Base-by-base conservation (phyloP, 2,329 filamentous ascomycete species). In the Pestalotiopsis sp. region DNA sequence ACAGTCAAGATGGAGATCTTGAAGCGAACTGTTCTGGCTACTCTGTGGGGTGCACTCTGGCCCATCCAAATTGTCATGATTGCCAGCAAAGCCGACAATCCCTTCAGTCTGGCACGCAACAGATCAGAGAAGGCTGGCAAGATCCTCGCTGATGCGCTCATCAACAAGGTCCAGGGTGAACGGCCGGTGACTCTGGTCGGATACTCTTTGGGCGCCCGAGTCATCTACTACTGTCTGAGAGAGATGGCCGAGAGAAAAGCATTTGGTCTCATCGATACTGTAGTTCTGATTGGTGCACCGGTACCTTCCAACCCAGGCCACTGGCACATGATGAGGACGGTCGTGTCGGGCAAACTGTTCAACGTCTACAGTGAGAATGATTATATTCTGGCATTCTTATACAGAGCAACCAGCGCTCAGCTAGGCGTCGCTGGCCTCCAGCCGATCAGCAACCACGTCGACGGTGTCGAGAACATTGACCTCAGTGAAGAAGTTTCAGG, bases 301-400 rank as follows among this genome's bases (percentile, higher is more conserved):
- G 89, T 92, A 0, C 93, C 95, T 0, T 93, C 91, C 0, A 88
- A 91, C 59, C 80, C 87, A 0, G 85, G 85, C 1, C 89, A 94
- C 73, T 98, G 68, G 68, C 68, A 70, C 14, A 68, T 66, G 66
- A 70, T 70, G 68, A 25, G 66, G 59, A 68, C 68, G 3, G 68
- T 70, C 9, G 68, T 70, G 13, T 89, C 91, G 1, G 94, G 95
- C 2, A 88, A 92, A 68, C 86, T 97, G 7, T 92, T 97, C 74
- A 98, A 98, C 74, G 93, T 95, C 9, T 97, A 92, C 80, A 95
- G 93, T 1, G 90, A 91, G 66, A 95, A 96, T 70, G 95, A 98
- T 79, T 93, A 93, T 75, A 90, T 98, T 39, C 88, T 98, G 1
- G 94, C 90, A 1, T 95, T 97, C 77, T 83, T 97, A 20, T 97